Conservation (phyloP, 495 filamentous ascomycete species). For the Aspergillus homomorphus region DNA sequence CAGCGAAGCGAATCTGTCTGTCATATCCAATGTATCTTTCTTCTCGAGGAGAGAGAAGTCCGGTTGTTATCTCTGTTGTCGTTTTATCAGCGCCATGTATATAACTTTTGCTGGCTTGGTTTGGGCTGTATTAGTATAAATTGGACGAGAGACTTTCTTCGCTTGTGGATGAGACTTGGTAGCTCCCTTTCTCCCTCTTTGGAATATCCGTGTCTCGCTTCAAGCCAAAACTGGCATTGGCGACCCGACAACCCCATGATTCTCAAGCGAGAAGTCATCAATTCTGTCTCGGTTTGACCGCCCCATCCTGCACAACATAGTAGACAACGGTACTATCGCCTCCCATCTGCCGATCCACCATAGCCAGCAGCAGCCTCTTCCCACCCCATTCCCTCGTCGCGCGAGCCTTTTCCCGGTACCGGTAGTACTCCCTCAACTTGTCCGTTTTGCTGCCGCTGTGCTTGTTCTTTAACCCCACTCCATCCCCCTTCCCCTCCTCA, state of each 20-base stretch:
- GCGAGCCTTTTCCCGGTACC: conserved; percentile 31
- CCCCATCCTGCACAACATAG: conserved; percentile 91
- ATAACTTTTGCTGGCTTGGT: conserved; percentile 10
- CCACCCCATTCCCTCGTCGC: conserved; percentile 39
- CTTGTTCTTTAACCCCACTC: conserved; percentile 7
- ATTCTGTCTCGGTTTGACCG: conserved; percentile 95
- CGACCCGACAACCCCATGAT: background rate
- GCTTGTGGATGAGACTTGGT: background rate
- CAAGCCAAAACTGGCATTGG: background rate
- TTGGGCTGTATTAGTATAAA: conserved; percentile 6
- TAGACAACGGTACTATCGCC: conserved; percentile 93
- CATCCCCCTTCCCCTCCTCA: conserved; percentile 22
- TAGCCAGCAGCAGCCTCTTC: conserved; percentile 79
- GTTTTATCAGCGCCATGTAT: conserved; percentile 4
- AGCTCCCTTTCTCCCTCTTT: background rate
- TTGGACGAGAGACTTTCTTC: background rate
- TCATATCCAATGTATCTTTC: conserved; percentile 7
- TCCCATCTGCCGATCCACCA: conserved; percentile 56
- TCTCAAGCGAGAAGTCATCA: conserved; percentile 33
- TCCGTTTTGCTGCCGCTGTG: conserved; percentile 23
- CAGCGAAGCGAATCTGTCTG: conserved; percentile 7
- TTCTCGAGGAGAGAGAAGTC: background rate
- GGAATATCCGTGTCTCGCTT: background rate
- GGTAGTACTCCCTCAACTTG: conserved; percentile 37
- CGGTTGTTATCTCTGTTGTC: conserved; percentile 3